These are phyloP conservation scores for Pleodorina starrii DNA, from an alignment of 139 green algal species.

Conservation along the genomic window DNA sequence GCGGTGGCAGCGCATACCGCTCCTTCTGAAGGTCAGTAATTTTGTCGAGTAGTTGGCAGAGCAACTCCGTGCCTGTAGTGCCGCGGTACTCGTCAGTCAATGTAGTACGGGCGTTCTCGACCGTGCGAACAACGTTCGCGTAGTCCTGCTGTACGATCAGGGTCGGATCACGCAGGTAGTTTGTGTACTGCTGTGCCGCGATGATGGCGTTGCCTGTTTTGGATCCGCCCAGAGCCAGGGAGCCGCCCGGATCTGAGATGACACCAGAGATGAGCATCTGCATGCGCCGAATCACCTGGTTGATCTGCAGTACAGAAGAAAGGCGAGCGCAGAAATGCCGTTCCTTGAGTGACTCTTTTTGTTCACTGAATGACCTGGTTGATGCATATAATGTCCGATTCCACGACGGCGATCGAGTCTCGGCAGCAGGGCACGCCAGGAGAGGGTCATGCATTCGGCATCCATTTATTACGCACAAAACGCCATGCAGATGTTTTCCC, in stretches of 20 bases:
- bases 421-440: too few relatives aligned
- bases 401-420: too few relatives aligned
- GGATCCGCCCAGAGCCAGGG: background rate
- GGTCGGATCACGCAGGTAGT: background rate
- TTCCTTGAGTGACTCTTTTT: too few relatives aligned
- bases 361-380: too few relatives aligned
- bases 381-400: too few relatives aligned
- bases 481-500: too few relatives aligned
- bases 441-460: too few relatives aligned
- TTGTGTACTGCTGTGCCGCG: background rate
- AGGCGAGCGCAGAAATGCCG: background rate
- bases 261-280: background rate
- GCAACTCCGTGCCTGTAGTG: background rate
- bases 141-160: background rate
- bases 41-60: background rate
- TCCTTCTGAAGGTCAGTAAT: background rate
- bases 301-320: background rate
- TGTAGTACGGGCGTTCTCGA: background rate
- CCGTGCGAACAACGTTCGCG: background rate
- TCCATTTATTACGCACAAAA: too few relatives aligned
- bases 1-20: background rate
- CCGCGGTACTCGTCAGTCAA: background rate
- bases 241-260: conserved; percentile 7
- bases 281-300: conserved; percentile 1
- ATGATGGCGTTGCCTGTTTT: background rate